Base-by-base conservation (phyloP, 352 stramenopile genomes). In the Albugo candida region DNA sequence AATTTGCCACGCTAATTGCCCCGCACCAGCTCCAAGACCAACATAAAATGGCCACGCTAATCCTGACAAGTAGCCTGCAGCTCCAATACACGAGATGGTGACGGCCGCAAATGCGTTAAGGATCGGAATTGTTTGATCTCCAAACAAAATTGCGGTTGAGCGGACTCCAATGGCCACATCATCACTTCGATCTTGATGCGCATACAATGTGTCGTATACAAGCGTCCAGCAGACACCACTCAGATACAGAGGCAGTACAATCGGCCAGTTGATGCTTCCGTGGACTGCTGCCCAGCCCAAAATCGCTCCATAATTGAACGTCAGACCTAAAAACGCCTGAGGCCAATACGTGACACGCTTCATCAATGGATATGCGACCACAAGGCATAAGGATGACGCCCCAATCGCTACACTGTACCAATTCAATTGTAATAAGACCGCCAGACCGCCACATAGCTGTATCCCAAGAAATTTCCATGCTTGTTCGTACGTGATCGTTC, bases 181-280 rank as follows among this genome's bases (percentile, higher is more conserved):
- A 61, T 98, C 95, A 13, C 78, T 76, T 73, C 97, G 98, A 70
- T 99, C 76, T 49, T 99, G 95, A 66, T 99, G 93, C 12, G 93
- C 95, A 68, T 99, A 99, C 18, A 99, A 63, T 13, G 95, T 99
- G 67, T 99, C 95, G 63, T 99, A 99, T n/a, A 99, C 83, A 21
- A 99, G 57, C 16, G 95, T 99, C 95, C 95, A 99, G n/a, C 75
- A 75, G 10, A 98, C 68, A 24, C 93, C 89, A 17, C 77, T 83
- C 0, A 67, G 62, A 67, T 99, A 99, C 4, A 99, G 65, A 14
- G 95, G 95, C 45, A 86, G 59, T 36, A 96, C 75, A n/a, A 97
- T 68, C 2, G 61, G 52, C 81, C 74, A 91, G 21, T 67, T 73
- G n/a, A 66, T 85, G 5, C 58, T 60, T 17, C 83, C 81, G 14